Evolutionary conservation across 257 asterid species (phyloP), one percentile per base, ranked within the genome.

Genomic region (Voacanga thouarsii): DNA sequence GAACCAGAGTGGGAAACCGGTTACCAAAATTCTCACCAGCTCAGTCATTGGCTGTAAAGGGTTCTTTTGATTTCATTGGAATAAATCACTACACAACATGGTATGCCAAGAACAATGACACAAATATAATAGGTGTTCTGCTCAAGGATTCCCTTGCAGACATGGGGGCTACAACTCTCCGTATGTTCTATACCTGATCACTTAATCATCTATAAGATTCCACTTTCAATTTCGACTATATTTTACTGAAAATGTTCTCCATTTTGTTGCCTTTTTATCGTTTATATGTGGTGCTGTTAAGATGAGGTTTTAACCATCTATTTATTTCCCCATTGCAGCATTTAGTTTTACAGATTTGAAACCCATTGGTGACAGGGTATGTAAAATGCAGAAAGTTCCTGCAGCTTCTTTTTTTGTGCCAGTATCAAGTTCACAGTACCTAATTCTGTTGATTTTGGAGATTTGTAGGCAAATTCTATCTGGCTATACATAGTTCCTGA

Each of bases 11-110:
- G 0, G 90, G 87, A 45, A 81, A 59, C 50, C 85, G 97, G 81
- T 18, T 94, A 78, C 97, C 97, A 0, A 75, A 41, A 61, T 92
- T 94, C 74, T 78, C 96, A 21, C 77, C 45, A 74, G 84, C 81
- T 2, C 86, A 94, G 75, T 87, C 97, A 37, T 33, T 53, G 41
- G 84, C 56, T 57, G n/a, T 94, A 33, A 92, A 84, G 88, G 97
- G 94, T 2, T 77, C 97, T 12, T 94, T 76, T n/a, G 94, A 94
- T 80, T 92, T 92, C 83, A 85, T 94, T 16, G 98, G 98, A 75
- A 90, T 94, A 79, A 94, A 94, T 82, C 97, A 92, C 83, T 94
- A 94, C 70, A 94, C 98, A 0, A 94, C 98, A 0, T 92, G 97
- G 97, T 92, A 87, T 41, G 96, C 93, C 5, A 85, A 72, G 74